Evolutionary conservation across 2,329 filamentous ascomycete genomes (phyloP).

Genomic region (Coleophoma cylindrospora): DNA sequence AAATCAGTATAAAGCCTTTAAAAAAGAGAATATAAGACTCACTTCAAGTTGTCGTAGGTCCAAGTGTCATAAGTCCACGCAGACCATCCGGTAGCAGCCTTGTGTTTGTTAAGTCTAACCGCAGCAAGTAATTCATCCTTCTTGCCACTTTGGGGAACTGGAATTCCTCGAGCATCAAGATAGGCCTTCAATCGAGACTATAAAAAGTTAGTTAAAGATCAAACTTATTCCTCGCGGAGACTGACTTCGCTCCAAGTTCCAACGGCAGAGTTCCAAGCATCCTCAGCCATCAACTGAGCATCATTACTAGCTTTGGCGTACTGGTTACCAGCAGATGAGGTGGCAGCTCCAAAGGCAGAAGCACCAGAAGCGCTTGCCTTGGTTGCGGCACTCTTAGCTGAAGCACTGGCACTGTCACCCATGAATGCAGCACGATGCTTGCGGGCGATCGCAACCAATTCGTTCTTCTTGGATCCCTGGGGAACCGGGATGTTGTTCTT

Average conservation of each 20-base stretch:
- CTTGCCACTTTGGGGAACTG: conserved; percentile 67
- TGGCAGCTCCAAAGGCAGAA: conserved; percentile 65
- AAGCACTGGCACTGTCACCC: conserved; percentile 54
- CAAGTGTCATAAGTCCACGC: conserved; percentile 80
- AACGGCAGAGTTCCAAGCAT: conserved; percentile 61
- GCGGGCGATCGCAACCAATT: conserved; percentile 83
- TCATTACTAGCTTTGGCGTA: conserved; percentile 72
- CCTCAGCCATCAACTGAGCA: conserved; percentile 54
- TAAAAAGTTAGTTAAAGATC: background rate
- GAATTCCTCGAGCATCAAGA: conserved; percentile 71
- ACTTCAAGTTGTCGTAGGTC: conserved; percentile 65
- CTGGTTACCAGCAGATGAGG: conserved; percentile 69
- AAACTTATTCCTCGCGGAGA: background rate
- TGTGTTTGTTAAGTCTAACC: conserved; percentile 69
- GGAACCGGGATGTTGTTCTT: conserved; percentile 87
- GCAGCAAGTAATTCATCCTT: conserved; percentile 68
- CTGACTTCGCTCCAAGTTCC: conserved; percentile 62
- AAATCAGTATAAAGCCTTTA: background rate
- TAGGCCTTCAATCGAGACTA: conserved; percentile 66
- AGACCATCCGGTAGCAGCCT: conserved; percentile 61
- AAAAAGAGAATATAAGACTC: conserved; percentile 15
- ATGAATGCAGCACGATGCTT: conserved; percentile 74
- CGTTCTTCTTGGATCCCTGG: conserved; percentile 82
- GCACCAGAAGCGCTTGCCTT: conserved; percentile 61
- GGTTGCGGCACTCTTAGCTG: conserved; percentile 64